Base-by-base conservation (phyloP, 495 filamentous ascomycete genomes). In the Podospora sp. region DNA sequence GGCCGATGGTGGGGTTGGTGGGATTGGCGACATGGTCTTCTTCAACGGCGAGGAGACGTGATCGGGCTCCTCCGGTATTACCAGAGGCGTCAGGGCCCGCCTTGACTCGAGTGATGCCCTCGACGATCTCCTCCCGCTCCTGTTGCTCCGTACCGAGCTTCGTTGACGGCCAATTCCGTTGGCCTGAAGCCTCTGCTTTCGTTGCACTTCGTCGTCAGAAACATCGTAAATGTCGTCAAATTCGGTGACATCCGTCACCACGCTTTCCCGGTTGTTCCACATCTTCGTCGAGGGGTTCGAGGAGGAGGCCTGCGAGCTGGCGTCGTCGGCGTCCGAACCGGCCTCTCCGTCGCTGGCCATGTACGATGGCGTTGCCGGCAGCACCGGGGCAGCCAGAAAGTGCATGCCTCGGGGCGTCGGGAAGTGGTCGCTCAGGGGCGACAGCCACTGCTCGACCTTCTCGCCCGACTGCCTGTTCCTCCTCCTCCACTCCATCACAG, bases 141-240 rank as follows among this genome's bases (percentile, higher is more conserved):
- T 74, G 27, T 65, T 36, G 60, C 71, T 75, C 69, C 73, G 69
- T 35, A 64, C 57, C 16, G 77, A 72, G 62, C 75, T 79, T 50
- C 72, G 68, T 53, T 76, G 73, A 24, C 78, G 77, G 57, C 69
- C 36, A 52, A 78, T 76, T 11, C 76, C 76, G 64, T 75, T 80
- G 14, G 78, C 69, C 63, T 72, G 70, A 40, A 74, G 70, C 53
- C 66, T 73, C 36, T 69, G 66, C 68, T 77, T 76, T 51, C 73
- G 73, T 40, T 66, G 68, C 27, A 66, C 66, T 60, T 82, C 80
- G 6, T 89, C 86, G 53, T 96, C 92, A 62, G 91, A 92, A 35
- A 91, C 83, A 75, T 96, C 92, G 71, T 96, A 96, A 22, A 97
- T 78, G 66, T 95, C 92, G 73, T 95, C 92, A 73, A 93, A 94